A percentile compares a stretch with the other conserved stretches of the same genome.
These are phyloP conservation scores for Penstemon barbatus DNA, from an alignment of 257 asterid genomes.

Conservation along the genomic window DNA sequence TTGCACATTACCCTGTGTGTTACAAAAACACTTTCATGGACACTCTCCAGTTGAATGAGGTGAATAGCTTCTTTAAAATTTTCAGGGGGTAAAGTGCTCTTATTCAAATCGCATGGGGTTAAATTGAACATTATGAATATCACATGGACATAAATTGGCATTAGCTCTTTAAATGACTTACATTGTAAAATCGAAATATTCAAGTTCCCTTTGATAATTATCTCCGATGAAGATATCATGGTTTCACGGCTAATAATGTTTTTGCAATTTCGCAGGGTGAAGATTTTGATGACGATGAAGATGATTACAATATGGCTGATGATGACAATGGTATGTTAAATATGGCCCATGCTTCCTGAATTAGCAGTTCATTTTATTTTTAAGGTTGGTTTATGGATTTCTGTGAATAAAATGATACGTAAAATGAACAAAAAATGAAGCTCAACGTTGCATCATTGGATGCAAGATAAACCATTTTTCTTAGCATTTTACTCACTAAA, in stretches of 20 bases:
- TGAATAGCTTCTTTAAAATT: too few species aligned
- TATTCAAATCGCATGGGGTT: background rate
- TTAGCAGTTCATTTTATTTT: too few species aligned
- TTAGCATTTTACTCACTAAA: too few species aligned
- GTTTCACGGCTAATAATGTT: background rate
- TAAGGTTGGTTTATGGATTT: too few species aligned
- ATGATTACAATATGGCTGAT: constrained; percentile 59
- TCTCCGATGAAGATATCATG: background rate
- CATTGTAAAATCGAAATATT: background rate
- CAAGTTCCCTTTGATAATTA: background rate
- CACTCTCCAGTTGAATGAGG: background rate
- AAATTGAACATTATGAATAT: too few species aligned
- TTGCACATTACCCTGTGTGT: background rate
- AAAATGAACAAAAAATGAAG: too few species aligned
- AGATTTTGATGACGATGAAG: constrained; percentile 78
- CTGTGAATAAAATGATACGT: too few species aligned
- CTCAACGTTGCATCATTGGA: too few species aligned
- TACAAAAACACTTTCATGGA: background rate
- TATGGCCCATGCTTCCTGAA: too few species aligned
- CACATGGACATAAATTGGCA: too few species aligned
- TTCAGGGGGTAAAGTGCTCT: background rate
- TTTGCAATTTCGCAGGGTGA: constrained; percentile 38
- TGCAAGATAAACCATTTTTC: too few species aligned
- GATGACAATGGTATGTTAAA: constrained; percentile 43
- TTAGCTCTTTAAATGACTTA: background rate